Percentiles rank a stretch among this genome's conserved stretches.
These are phyloP conservation scores for Aspergillus alliaceus DNA, from an alignment of 2,329 filamentous ascomycete species.

Conservation along the genomic window DNA sequence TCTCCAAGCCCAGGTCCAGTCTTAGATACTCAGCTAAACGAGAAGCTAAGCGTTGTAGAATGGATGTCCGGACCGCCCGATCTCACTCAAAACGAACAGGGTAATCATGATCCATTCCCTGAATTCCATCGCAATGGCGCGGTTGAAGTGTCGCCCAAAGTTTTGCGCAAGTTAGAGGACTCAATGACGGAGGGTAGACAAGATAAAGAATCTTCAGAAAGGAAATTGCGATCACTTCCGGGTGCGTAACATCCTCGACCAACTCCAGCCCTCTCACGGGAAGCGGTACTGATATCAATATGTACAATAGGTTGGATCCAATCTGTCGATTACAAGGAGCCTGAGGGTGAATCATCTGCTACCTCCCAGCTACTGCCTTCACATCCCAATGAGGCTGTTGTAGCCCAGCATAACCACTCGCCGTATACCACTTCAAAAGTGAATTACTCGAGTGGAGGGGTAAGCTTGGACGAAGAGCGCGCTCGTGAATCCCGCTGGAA, in stretches of 20 bases:
- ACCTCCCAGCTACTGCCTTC: conserved; percentile 37
- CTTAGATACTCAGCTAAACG: conserved; percentile 22
- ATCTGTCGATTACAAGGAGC: conserved; percentile 39
- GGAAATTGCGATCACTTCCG: conserved; percentile 36
- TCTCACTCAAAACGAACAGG: conserved; percentile 12
- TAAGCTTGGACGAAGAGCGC: conserved; percentile 6
- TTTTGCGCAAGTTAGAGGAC: conserved; percentile 19
- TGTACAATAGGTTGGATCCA: conserved; percentile 43
- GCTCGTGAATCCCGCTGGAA: conserved; percentile 48
- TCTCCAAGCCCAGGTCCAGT: conserved; percentile 17
- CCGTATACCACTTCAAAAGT: conserved; percentile 33
- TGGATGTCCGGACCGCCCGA: conserved; percentile 11
- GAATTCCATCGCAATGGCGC: conserved; percentile 18
- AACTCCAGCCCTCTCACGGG: background rate
- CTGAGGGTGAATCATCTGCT: conserved; percentile 35
- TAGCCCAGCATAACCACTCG: conserved; percentile 49
- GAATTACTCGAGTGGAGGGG: conserved; percentile 10
- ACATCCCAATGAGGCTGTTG: conserved; percentile 39
- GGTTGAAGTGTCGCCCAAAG: conserved; percentile 20
- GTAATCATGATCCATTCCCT: conserved; percentile 20
- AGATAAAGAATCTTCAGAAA: conserved; percentile 9
- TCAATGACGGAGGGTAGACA: conserved; percentile 15
- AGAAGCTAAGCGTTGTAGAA: conserved; percentile 20
- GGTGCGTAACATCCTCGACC: conserved; percentile 23
- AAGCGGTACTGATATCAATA: conserved; percentile 3